Conservation (phyloP, 1,284 basidiomycete genomes). For the Lentinula novae-zelandiae region DNA sequence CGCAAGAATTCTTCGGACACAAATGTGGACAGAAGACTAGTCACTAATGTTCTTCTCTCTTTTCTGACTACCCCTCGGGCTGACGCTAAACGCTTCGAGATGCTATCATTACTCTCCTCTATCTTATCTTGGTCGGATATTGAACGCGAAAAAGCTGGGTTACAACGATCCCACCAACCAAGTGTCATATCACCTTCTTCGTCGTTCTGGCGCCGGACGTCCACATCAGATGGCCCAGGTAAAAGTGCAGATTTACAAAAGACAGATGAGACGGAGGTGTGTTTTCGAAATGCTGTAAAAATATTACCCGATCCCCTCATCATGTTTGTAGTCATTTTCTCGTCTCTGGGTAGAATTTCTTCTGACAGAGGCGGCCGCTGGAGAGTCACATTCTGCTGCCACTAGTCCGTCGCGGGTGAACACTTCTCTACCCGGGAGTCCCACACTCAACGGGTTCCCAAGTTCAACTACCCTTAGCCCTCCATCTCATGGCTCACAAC, state of each 20-base stretch:
- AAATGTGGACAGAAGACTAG: conserved; percentile 90
- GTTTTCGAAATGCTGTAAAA: conserved; percentile 14
- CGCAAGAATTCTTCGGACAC: conserved; percentile 82
- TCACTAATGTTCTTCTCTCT: conserved; percentile 92
- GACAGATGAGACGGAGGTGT: conserved; percentile 75
- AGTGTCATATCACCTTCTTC: conserved; percentile 24
- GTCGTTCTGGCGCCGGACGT: conserved; percentile 53
- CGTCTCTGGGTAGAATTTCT: conserved; percentile 95
- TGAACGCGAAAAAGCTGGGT: conserved; percentile 88
- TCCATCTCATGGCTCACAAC: conserved; percentile 22
- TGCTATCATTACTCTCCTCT: conserved; percentile 85
- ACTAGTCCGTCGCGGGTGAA: conserved; percentile 33
- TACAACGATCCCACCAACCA: conserved; percentile 56
- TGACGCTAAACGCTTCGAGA: conserved; percentile 95
- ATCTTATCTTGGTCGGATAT: conserved; percentile 89
- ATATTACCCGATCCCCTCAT: background rate
- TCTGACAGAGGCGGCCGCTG: conserved; percentile 79
- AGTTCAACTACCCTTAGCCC: conserved; percentile 19
- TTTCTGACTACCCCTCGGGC: conserved; percentile 90
- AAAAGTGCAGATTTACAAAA: conserved; percentile 61
- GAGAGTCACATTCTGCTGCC: conserved; percentile 36
- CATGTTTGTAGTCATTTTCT: conserved; percentile 75
- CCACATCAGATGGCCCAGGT: conserved; percentile 31
- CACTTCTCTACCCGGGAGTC: conserved; percentile 47
- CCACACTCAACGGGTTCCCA: conserved; percentile 33